A percentile compares a stretch with the other conserved stretches of the same genome.
These are phyloP conservation scores for Rhizoctonia solani DNA, from an alignment of 1,284 basidiomycete species.

Conservation along the genomic window DNA sequence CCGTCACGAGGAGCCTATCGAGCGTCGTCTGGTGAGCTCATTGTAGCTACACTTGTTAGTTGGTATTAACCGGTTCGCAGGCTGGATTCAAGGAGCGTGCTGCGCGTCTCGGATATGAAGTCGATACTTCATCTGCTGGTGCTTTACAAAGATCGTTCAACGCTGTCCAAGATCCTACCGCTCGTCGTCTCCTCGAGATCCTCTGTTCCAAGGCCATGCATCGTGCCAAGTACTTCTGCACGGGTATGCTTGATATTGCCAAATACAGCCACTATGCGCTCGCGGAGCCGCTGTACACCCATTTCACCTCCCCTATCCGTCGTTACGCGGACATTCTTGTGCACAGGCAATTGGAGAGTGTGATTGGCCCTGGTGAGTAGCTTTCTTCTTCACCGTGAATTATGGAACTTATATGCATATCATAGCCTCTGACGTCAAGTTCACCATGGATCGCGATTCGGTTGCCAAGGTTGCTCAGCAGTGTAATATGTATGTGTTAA, in stretches of 20 bases:
- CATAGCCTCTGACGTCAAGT: constrained; percentile 72
- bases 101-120: constrained; percentile 76
- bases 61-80: constrained; percentile 48
- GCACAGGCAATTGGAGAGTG: constrained; percentile 95
- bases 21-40: constrained; percentile 75
- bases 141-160: constrained; percentile 84
- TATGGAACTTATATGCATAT: not conserved
- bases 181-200: constrained; percentile 75
- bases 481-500: constrained; percentile 80
- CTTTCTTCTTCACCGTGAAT: not conserved
- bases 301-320: constrained; percentile 94
- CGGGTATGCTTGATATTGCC: constrained; percentile 98
- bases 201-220: constrained; percentile 88
- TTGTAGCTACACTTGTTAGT: constrained; percentile 34
- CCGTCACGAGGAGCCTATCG: constrained; percentile 90
- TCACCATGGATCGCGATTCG: constrained; percentile 95
- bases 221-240: constrained; percentile 96
- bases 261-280: constrained; percentile 96
- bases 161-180: constrained; percentile 70
- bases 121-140: constrained; percentile 81
- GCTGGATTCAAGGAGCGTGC: constrained; percentile 80
- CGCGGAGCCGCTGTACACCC: constrained; percentile 91
- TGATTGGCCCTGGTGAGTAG: constrained; percentile 68
- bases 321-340: constrained; percentile 95
- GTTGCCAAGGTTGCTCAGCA: constrained; percentile 97